phyloP scores from a whole-genome alignment of 108 stramenopile species.

The Cylindrotheca closterium region DNA sequence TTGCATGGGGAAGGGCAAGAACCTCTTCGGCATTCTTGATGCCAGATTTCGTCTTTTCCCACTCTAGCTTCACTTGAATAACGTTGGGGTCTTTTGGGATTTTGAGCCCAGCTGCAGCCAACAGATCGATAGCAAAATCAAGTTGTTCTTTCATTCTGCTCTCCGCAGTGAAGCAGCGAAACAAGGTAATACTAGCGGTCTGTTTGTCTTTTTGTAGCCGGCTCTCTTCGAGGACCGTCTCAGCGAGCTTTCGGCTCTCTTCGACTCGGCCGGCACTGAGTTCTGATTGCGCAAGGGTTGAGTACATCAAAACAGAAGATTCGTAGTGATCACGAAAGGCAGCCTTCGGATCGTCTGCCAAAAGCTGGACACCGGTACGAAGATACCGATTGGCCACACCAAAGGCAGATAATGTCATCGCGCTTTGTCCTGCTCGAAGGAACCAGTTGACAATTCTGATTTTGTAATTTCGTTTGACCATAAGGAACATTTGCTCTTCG shows the following conservation, averaged over 20 bases:
- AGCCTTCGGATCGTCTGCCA: neutral
- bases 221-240: neutral
- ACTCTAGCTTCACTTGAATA: neutral
- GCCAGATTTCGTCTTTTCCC: neutral
- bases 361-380: neutral
- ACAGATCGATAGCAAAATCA: conserved; percentile 4
- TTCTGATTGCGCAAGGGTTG: neutral
- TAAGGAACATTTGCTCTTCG: neutral
- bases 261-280: neutral
- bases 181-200: neutral
- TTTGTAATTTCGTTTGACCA: neutral
- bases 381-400: neutral
- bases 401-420: conserved; percentile 1
- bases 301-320: neutral
- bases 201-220: neutral
- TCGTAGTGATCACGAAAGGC: neutral
- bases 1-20: neutral
- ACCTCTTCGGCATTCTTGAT: neutral
- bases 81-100: conserved; percentile 1
- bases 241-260: neutral
- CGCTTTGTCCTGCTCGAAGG: neutral
- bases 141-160: neutral
- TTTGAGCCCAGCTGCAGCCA: neutral
- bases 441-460: neutral
- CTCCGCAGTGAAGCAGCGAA: conserved; percentile 4